Conservation (phyloP, 129 eudicot species). For the Lactuca saligna region DNA sequence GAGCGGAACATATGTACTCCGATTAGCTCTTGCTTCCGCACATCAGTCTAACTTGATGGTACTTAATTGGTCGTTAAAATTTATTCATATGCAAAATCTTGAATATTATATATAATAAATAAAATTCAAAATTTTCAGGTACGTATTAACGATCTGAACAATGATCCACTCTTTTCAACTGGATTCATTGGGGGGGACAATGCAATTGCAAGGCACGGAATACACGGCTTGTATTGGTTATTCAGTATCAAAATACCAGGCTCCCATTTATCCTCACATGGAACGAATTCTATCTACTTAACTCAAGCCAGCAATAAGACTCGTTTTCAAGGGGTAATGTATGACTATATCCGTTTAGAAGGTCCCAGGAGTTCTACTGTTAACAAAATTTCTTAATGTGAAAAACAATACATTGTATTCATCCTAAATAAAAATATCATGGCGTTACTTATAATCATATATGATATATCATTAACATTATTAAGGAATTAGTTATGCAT, state of each 20-base stretch:
- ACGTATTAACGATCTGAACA: slow-evolving; percentile 42
- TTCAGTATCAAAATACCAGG: slow-evolving; percentile 26
- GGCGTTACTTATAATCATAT: not conserved
- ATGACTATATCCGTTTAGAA: slow-evolving; percentile 60
- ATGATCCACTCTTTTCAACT: slow-evolving; percentile 25
- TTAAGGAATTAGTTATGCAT: not conserved
- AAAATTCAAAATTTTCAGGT: slow-evolving; percentile 31
- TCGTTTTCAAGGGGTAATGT: slow-evolving; percentile 52
- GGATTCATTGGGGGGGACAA: slow-evolving; percentile 34
- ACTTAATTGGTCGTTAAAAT: not conserved
- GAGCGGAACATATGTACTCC: slow-evolving; percentile 40
- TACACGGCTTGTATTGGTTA: slow-evolving; percentile 35
- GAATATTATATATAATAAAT: not conserved
- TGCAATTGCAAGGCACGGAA: slow-evolving; percentile 33
- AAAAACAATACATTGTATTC: not conserved
- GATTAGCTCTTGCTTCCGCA: slow-evolving; percentile 68
- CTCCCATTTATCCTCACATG: slow-evolving; percentile 2
- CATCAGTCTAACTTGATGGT: slow-evolving; percentile 53
- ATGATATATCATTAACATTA: not conserved
- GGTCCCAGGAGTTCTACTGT: slow-evolving; percentile 24
- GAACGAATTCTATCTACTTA: slow-evolving; percentile 38
- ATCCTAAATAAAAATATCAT: not conserved
- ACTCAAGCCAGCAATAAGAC: slow-evolving; percentile 40
- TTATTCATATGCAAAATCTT: not conserved
- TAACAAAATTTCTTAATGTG: not conserved